Evolutionary conservation across 139 green algal species (phyloP), one percentile per base, ranked within the genome.

Genomic region (Coccomyxa sp.): DNA sequence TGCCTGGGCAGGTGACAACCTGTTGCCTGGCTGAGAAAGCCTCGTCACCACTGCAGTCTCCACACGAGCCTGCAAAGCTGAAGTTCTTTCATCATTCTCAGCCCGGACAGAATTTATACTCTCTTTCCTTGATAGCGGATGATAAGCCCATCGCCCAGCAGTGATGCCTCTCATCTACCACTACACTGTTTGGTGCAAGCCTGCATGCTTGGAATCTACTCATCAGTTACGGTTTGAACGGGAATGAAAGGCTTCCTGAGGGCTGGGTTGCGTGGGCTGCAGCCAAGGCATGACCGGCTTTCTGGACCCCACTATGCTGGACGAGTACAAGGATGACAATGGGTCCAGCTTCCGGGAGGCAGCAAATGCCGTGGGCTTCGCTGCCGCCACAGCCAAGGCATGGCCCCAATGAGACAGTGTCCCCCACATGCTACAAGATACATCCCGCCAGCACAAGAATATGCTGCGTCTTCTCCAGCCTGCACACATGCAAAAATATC

Each of bases 1-100:
- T 97, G 93, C 81, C 79, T 91, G n/a, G 93, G 93, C 64, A 94
- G 89, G 79, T 86, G 58, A 24, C 35, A n/a, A 14, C 36, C 37
- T 82, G 34, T 8, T 37, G 39, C 7, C 8, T 5, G 24, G 10
- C 22, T n/a, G n/a, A n/a, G n/a, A n/a, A n/a, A n/a, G n/a, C 22
- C 31, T 9, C 73, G 38, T 33, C 44, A 68, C 39, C n/a, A 41
- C 16, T 12, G 33, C 3, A 2, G 16, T 33, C 35, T 7, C 35
- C 44, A 29, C 70, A 7, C n/a, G 2, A 54, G 35, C 18, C 22
- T 7, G 41, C 35, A 29, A 9, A 54, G 44, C 2, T 16, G 34
- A 29, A 50, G n/a, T n/a, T n/a, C n/a, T n/a, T n/a, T n/a, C n/a
- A n/a, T n/a, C n/a, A n/a, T n/a, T n/a, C n/a, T n/a, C n/a, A n/a